phyloP scores from a whole-genome alignment of 2,329 filamentous ascomycete species.

The Botryotinia narcissicola region DNA sequence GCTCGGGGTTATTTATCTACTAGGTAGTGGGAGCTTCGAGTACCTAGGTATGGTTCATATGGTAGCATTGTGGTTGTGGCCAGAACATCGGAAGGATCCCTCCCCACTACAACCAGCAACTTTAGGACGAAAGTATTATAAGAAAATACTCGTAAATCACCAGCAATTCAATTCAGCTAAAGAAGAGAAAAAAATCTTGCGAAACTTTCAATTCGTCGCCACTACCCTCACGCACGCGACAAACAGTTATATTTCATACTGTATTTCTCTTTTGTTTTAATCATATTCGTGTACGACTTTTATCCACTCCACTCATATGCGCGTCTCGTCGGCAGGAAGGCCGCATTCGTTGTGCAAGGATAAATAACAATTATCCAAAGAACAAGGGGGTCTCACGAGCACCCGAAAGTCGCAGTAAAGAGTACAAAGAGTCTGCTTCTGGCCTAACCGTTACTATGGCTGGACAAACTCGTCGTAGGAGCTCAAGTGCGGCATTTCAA shows the following conservation, averaged over 20 bases:
- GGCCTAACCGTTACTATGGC: conserved; percentile 5
- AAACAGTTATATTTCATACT: background rate
- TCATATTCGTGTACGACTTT: conserved; percentile 2
- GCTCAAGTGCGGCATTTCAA: conserved; percentile 18
- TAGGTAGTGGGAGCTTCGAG: background rate
- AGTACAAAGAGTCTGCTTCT: conserved; percentile 16
- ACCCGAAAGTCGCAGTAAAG: background rate
- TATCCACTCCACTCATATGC: conserved; percentile 20
- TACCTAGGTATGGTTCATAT: background rate
- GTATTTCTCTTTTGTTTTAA: background rate
- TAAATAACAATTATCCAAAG: conserved; percentile 15
- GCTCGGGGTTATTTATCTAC: background rate
- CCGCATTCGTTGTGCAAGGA: conserved; percentile 20
- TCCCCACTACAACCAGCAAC: background rate
- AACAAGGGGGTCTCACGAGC: conserved; percentile 9
- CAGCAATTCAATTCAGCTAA: background rate
- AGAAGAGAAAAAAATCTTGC: background rate
- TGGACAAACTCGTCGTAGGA: conserved; percentile 21
- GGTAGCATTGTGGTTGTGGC: conserved; percentile 14
- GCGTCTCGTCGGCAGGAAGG: conserved; percentile 17
- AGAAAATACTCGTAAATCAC: conserved; percentile 5
- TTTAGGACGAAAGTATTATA: background rate
- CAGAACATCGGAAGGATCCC: conserved; percentile 11
- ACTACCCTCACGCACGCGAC: background rate
- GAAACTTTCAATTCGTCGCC: conserved; percentile 2